Percentiles rank a stretch among this genome's conserved stretches.
Conservation (phyloP, 495 filamentous ascomycete species). For the Corynascus novoguineensis region DNA sequence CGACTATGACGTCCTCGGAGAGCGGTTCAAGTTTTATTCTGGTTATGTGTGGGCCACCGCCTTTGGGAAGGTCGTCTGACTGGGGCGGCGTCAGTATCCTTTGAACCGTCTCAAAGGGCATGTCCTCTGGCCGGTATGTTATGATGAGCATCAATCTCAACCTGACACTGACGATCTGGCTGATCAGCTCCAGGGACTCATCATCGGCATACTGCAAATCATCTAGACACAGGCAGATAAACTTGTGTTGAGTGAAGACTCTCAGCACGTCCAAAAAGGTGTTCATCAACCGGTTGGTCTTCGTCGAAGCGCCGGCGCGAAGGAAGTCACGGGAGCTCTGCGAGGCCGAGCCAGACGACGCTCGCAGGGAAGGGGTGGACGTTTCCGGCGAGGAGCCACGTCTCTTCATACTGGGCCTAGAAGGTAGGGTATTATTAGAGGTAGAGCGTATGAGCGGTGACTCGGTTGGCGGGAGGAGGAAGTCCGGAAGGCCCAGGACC, state of each 20-base stretch:
- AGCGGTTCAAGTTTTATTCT: conserved; percentile 63
- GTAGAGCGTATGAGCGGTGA: conserved; percentile 16
- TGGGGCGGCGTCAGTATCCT: conserved; percentile 43
- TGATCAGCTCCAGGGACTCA: conserved; percentile 74
- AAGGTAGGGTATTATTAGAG: conserved; percentile 20
- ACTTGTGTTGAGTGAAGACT: conserved; percentile 66
- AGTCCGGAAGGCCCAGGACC: conserved; percentile 74
- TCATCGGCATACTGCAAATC: conserved; percentile 84
- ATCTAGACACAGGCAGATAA: conserved; percentile 79
- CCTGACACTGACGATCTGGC: conserved; percentile 63
- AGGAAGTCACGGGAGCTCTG: conserved; percentile 67
- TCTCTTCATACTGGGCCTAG: conserved; percentile 26
- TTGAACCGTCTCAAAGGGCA: conserved; percentile 41
- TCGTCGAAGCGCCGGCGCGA: conserved; percentile 59
- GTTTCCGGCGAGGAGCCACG: conserved; percentile 42
- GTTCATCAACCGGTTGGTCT: conserved; percentile 73
- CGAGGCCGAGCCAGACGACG: conserved; percentile 22
- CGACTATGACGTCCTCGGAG: conserved; percentile 64
- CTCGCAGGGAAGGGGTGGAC: conserved; percentile 18
- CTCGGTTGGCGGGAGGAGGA: conserved; percentile 48
- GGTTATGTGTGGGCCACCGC: conserved; percentile 49
- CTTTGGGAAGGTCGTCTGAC: conserved; percentile 43
- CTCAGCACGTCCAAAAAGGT: conserved; percentile 79
- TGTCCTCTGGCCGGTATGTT: conserved; percentile 54
- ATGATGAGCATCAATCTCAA: conserved; percentile 76